Evolutionary conservation across 805 yeast species (phyloP).

Genomic region (Sugiyamaella mastotermitis): DNA sequence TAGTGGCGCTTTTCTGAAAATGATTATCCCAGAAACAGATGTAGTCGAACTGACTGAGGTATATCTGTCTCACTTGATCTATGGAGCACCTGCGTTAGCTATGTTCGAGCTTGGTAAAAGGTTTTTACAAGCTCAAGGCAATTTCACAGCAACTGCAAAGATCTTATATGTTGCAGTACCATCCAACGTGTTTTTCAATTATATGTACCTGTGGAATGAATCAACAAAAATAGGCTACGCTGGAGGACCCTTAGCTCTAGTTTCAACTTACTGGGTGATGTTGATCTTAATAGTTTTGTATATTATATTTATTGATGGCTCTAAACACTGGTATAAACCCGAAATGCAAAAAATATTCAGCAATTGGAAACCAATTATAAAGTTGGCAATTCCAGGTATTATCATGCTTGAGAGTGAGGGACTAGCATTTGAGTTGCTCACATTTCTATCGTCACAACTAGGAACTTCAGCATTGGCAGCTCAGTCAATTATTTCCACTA

Average conservation of each 20-base stretch:
- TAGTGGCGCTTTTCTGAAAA: conserved; percentile 36
- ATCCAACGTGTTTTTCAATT: conserved; percentile 39
- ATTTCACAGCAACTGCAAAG: conserved; percentile 47
- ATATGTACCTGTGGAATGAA: conserved; percentile 42
- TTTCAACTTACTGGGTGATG: conserved; percentile 41
- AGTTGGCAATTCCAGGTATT: conserved; percentile 62
- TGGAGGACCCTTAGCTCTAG: conserved; percentile 49
- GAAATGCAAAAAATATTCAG: conserved; percentile 33
- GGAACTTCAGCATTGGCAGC: conserved; percentile 66
- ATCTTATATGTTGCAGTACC: conserved; percentile 43
- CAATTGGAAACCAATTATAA: conserved; percentile 52
- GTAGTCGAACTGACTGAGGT: conserved; percentile 47
- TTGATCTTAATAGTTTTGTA: conserved; percentile 30
- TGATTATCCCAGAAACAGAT: conserved; percentile 44
- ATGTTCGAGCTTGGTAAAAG: conserved; percentile 57
- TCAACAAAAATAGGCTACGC: conserved; percentile 39
- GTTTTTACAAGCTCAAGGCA: conserved; percentile 49
- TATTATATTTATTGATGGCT: conserved; percentile 33
- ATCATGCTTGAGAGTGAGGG: conserved; percentile 69
- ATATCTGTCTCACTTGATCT: conserved; percentile 47
- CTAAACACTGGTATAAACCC: conserved; percentile 33
- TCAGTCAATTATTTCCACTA: conserved; percentile 61
- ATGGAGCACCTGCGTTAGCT: conserved; percentile 71
- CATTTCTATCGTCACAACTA: conserved; percentile 58
- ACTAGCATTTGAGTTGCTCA: conserved; percentile 63